Conservation (phyloP, 331 rosid genomes). For the Saraca asoca region DNA sequence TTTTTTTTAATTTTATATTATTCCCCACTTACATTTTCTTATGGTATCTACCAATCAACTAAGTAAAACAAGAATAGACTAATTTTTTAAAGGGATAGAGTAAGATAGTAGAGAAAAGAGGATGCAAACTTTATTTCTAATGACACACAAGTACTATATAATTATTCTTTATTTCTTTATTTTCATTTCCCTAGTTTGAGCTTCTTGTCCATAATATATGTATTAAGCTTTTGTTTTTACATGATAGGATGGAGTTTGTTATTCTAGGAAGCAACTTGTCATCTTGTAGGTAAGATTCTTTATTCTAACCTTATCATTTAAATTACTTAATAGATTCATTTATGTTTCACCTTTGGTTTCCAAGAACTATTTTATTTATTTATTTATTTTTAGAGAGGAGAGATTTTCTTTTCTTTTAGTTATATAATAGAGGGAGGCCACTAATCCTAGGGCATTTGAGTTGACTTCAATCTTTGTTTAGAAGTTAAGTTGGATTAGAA, state of each 20-base stretch:
- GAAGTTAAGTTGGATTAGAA: constrained; percentile 5
- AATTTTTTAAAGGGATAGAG: neutral
- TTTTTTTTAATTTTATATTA: too few species aligned
- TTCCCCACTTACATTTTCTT: constrained; percentile 25
- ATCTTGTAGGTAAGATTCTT: constrained; percentile 32
- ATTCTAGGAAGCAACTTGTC: constrained; percentile 26
- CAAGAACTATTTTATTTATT: too few species aligned
- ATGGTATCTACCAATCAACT: neutral
- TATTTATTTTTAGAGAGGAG: neutral
- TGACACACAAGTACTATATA: neutral
- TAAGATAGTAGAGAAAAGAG: neutral
- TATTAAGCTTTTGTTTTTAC: constrained; percentile 41
- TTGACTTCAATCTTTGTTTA: neutral
- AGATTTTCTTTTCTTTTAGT: neutral
- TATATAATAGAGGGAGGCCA: neutral
- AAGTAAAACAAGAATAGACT: neutral
- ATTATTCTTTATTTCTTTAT: constrained; percentile 10
- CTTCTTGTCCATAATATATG: constrained; percentile 39
- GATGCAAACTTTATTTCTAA: constrained; percentile 5
- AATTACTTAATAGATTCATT: neutral
- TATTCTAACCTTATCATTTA: constrained; percentile 1
- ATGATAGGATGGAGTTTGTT: constrained; percentile 11
- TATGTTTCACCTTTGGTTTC: constrained; percentile 3
- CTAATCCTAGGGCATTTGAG: neutral
- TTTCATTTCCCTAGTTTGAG: neutral